Conservation (phyloP, 2,329 filamentous ascomycete genomes). For the Fusarium oxysporum region DNA sequence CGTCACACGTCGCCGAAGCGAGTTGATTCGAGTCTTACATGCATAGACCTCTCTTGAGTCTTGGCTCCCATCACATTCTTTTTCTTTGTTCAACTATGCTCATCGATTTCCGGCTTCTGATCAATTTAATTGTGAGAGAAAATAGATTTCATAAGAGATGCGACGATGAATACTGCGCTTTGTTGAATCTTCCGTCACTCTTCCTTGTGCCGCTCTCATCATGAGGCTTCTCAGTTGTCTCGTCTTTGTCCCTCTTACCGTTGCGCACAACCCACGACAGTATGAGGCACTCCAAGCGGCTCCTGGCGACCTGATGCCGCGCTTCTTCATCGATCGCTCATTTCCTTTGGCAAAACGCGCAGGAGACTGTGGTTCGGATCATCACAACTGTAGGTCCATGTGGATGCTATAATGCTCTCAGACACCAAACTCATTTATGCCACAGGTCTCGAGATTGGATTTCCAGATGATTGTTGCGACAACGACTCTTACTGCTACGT, state of each 20-base stretch:
- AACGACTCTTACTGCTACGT: constrained; percentile 61
- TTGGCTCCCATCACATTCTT: constrained; percentile 21
- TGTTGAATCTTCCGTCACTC: not conserved
- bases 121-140: not conserved
- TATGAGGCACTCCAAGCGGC: constrained; percentile 39
- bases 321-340: constrained; percentile 47
- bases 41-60: constrained; percentile 28
- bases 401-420: not conserved
- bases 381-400: constrained; percentile 49
- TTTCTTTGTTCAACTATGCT: constrained; percentile 23
- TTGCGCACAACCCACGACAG: constrained; percentile 29
- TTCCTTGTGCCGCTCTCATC: constrained; percentile 5
- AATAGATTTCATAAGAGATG: constrained; percentile 5
- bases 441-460: constrained; percentile 57
- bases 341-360: constrained; percentile 46
- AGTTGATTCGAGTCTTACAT: constrained; percentile 33
- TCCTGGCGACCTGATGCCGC: constrained; percentile 47
- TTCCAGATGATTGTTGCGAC: constrained; percentile 54
- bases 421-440: not conserved
- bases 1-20: constrained; percentile 7
- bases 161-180: constrained; percentile 16
- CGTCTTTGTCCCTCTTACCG: constrained; percentile 20
- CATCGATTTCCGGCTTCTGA: not conserved
- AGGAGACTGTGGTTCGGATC: constrained; percentile 42
- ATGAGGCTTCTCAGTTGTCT: constrained; percentile 35